Evolutionary conservation across 495 filamentous ascomycete species (phyloP), one percentile per base, ranked within the genome.

Genomic region (Penicillium soppii): DNA sequence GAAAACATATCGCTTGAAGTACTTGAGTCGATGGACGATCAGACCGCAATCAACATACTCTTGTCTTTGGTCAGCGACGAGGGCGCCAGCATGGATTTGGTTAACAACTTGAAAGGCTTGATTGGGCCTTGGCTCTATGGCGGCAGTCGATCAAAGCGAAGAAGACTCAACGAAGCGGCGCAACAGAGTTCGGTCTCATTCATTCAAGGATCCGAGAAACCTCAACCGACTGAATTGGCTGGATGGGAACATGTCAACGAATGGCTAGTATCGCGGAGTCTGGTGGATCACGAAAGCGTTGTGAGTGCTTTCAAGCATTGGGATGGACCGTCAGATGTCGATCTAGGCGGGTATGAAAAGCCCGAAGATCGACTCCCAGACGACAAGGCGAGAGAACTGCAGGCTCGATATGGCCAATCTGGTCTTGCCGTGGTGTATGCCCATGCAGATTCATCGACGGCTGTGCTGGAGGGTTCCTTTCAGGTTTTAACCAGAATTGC

Each of bases 121-220:
- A 76, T 94, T 52, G 88, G 86, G 0, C 88, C 91, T 12, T 96
- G 91, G 91, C 78, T 92, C 43, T 87, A 87, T 61, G 88, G 86
- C 29, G 79, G 83, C 49, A 81, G 63, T 43, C 77, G 81, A 42
- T 82, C 85, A 62, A 86, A 85, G 62, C 61, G 79, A 43, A 71
- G 81, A 43, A 82, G 77, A 58, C 65, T 82, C 37, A 65, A 73
- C 37, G 58, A 73, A 43, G 48, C 56, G 2, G 57, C 63, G 9
- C 56, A 52, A 25, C 57, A 52, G 19, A 68, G 62, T 27, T 67
- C 70, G 4, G 59, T 73, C 10, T 61, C 65, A 15, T 55, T 65
- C 9, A 40, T 61, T 7, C 50, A 68, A 47, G 58, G 54, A 2
- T 56, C 58, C 22, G 29, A 26, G 21, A 68, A 55, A 20, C 51